Evolutionary conservation across 1,284 basidiomycete genomes (phyloP).

Genomic region (Lentinula novae-zelandiae): DNA sequence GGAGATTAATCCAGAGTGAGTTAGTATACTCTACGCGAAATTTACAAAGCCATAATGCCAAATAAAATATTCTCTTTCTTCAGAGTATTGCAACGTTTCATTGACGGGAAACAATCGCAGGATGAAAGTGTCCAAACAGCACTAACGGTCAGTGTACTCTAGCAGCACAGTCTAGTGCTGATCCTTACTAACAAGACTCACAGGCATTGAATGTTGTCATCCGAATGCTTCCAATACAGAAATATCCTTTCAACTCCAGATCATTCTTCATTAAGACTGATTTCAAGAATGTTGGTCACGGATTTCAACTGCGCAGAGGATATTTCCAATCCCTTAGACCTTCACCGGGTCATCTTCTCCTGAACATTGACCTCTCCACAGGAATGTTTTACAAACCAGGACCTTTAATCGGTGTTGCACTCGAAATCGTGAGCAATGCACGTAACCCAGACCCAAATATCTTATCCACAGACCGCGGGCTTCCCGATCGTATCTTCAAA

Average conservation of each 20-base stretch:
- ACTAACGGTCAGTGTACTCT: conserved; percentile 33
- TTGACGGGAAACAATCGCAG: conserved; percentile 49
- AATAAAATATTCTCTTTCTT: background rate
- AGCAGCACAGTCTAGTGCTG: background rate
- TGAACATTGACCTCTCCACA: conserved; percentile 64
- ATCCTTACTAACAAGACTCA: background rate
- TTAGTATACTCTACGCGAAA: background rate
- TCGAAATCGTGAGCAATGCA: conserved; percentile 36
- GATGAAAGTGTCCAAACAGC: conserved; percentile 57
- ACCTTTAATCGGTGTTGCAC: conserved; percentile 35
- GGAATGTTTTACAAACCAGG: conserved; percentile 54
- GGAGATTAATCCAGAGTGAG: conserved; percentile 60
- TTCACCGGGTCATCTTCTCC: conserved; percentile 45
- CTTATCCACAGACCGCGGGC: conserved; percentile 30
- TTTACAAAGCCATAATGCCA: conserved; percentile 20
- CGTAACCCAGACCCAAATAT: conserved; percentile 21
- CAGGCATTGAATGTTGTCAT: conserved; percentile 61
- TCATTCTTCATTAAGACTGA: conserved; percentile 58
- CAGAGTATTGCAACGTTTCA: conserved; percentile 48
- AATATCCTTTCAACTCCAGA: conserved; percentile 55
- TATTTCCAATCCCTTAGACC: conserved; percentile 63
- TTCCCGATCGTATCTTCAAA: conserved; percentile 43
- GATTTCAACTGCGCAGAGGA: conserved; percentile 20
- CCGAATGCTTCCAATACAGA: conserved; percentile 54
- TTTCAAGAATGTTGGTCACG: conserved; percentile 48